phyloP scores from a whole-genome alignment of 129 eudicot genomes.

The Tagetes erecta region DNA sequence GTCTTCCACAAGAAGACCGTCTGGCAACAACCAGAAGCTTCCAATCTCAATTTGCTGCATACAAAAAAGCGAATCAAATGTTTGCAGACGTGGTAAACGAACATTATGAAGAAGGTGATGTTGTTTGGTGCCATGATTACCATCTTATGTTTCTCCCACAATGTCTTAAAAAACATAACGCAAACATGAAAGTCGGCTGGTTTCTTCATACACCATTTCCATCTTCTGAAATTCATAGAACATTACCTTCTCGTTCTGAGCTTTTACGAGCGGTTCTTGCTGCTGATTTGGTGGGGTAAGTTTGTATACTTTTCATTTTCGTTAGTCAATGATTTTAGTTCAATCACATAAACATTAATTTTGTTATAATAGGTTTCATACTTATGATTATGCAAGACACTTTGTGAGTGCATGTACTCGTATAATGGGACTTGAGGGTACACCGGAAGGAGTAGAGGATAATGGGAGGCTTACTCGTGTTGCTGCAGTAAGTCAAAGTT shows the following conservation, averaged over 20 bases:
- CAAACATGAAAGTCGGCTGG: conserved; percentile 92
- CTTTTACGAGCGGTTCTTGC: conserved; percentile 76
- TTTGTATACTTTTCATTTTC: conserved; percentile 13
- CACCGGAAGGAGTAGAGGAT: conserved; percentile 99
- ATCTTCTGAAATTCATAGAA: conserved; percentile 84
- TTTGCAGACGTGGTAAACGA: conserved; percentile 79
- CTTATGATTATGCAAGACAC: conserved; percentile 95
- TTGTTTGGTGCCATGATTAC: conserved; percentile 95
- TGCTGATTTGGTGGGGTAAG: conserved; percentile 89
- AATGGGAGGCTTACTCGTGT: conserved; percentile 92
- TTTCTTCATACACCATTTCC: conserved; percentile 93
- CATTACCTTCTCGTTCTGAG: conserved; percentile 82
- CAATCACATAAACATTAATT: not conserved
- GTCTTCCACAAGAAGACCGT: conserved; percentile 94
- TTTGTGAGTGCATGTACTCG: conserved; percentile 99
- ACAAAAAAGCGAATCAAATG: conserved; percentile 82
- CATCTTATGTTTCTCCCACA: conserved; percentile 95
- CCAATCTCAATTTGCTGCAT: conserved; percentile 89
- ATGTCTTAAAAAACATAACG: conserved; percentile 60
- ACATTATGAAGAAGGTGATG: conserved; percentile 86
- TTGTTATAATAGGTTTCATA: conserved; percentile 65
- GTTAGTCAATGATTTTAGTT: not conserved
- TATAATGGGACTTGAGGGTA: conserved; percentile 93
- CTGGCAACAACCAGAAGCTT: conserved; percentile 92
- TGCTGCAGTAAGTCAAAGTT: conserved; percentile 69